Conservation (phyloP, 257 asterid species). For the Orobanche coerulescens region DNA sequence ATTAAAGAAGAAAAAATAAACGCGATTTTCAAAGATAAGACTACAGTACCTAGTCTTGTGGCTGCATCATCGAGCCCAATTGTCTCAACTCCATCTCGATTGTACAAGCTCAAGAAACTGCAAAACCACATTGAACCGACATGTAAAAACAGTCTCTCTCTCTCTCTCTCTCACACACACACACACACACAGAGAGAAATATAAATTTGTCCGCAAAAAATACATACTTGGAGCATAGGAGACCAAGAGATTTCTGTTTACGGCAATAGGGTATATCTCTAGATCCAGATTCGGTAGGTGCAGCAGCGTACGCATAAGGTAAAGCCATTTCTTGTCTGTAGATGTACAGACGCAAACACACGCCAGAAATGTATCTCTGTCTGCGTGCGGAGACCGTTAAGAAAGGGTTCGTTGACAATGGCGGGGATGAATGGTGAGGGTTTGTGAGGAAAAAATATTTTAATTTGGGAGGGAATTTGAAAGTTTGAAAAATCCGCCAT, state of each 20-base stretch:
- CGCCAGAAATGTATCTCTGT: constrained; percentile 5
- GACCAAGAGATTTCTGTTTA: constrained; percentile 91
- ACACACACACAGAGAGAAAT: not conserved
- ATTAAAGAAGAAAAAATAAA: not conserved
- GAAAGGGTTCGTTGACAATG: constrained; percentile 42
- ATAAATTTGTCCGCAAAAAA: not conserved
- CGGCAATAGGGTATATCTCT: constrained; percentile 66
- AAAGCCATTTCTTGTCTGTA: constrained; percentile 18
- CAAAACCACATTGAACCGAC: constrained; percentile 19
- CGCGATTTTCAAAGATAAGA: not conserved
- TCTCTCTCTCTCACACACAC: not conserved
- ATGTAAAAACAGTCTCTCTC: too few relatives aligned
- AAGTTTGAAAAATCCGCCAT: constrained; percentile 56
- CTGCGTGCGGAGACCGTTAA: constrained; percentile 34
- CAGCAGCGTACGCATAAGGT: constrained; percentile 16
- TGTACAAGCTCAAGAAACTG: constrained; percentile 77
- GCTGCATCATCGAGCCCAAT: constrained; percentile 97
- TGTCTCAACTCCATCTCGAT: constrained; percentile 70
- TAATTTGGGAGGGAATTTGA: constrained; percentile 54
- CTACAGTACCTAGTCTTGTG: constrained; percentile 46
- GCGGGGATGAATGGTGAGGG: constrained; percentile 59
- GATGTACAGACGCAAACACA: not conserved
- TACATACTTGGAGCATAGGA: constrained; percentile 76
- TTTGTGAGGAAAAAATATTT: constrained; percentile 15
- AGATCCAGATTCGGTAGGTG: constrained; percentile 49